A percentile compares a stretch with the other conserved stretches of the same genome.
These are phyloP conservation scores for Danielozyma ontarioensis DNA, from an alignment of 805 yeast species.

Conservation along the genomic window DNA sequence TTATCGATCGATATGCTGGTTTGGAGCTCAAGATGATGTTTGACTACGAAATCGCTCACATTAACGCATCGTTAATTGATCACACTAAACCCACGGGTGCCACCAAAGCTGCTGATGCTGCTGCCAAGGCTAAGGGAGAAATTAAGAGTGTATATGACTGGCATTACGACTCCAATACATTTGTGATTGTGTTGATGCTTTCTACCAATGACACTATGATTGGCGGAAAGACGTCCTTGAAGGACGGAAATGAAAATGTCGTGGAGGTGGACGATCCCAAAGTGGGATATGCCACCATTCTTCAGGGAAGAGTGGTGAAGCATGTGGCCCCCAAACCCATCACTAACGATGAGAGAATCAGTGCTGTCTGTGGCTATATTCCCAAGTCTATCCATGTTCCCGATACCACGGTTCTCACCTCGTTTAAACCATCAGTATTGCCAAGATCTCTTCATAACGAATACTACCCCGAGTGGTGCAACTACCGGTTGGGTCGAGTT, in stretches of 20 bases:
- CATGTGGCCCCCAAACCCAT: slow-evolving; percentile 19
- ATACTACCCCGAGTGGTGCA: slow-evolving; percentile 36
- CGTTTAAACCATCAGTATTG: slow-evolving; percentile 35
- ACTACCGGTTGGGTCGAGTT: slow-evolving; percentile 28
- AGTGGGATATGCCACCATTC: slow-evolving; percentile 15
- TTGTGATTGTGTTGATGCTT: slow-evolving; percentile 6
- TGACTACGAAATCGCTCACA: slow-evolving; percentile 24
- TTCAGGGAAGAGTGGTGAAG: slow-evolving; percentile 19
- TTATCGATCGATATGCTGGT: slow-evolving; percentile 20
- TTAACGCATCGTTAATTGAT: slow-evolving; percentile 16
- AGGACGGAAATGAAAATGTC: slow-evolving; percentile 11
- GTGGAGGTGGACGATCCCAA: slow-evolving; percentile 14
- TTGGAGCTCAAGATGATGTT: slow-evolving; percentile 20
- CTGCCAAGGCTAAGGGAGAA: not conserved
- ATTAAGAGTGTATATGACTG: slow-evolving; percentile 1
- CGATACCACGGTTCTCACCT: slow-evolving; percentile 35
- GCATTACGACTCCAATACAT: slow-evolving; percentile 6
- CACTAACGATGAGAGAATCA: slow-evolving; percentile 36
- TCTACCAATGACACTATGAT: slow-evolving; percentile 4
- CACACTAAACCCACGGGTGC: not conserved
- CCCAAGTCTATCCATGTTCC: slow-evolving; percentile 33
- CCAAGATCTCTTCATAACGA: slow-evolving; percentile 32
- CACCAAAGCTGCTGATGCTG: not conserved
- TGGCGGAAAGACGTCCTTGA: slow-evolving; percentile 9
- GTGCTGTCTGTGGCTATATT: slow-evolving; percentile 38